Evolutionary conservation across 1,139 yeast species (phyloP).

Genomic region (Taiozyma sp.): DNA sequence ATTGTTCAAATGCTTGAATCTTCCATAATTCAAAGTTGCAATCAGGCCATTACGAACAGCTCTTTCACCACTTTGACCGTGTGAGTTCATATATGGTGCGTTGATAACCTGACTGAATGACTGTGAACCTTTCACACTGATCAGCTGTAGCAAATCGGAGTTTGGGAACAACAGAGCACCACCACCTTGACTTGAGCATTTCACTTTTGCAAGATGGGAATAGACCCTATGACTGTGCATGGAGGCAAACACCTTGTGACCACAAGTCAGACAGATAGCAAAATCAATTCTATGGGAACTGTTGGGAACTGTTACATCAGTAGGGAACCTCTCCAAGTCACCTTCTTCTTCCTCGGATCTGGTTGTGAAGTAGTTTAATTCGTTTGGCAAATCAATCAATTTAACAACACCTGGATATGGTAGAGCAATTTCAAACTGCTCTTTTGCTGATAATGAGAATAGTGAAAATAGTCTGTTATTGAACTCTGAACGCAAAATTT

Average conservation of each 20-base stretch:
- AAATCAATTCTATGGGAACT: slow-evolving; percentile 32
- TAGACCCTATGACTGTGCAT: slow-evolving; percentile 31
- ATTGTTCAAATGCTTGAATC: slow-evolving; percentile 53
- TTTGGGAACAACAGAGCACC: slow-evolving; percentile 45
- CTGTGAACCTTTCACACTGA: slow-evolving; percentile 7
- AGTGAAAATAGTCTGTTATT: slow-evolving; percentile 1
- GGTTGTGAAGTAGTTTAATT: slow-evolving; percentile 69
- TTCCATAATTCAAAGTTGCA: slow-evolving; percentile 45
- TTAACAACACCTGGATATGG: slow-evolving; percentile 67
- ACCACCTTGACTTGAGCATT: slow-evolving; percentile 25
- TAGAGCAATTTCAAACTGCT: slow-evolving; percentile 26
- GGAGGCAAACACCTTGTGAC: slow-evolving; percentile 32
- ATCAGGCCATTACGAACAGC: slow-evolving; percentile 47
- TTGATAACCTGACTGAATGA: slow-evolving; percentile 31
- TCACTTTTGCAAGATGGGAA: slow-evolving; percentile 31
- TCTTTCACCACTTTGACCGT: slow-evolving; percentile 65
- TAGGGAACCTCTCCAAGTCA: slow-evolving; percentile 9
- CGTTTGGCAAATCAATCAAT: slow-evolving; percentile 57
- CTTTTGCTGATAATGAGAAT: not conserved
- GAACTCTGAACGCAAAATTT: slow-evolving; percentile 1
- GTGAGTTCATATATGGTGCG: slow-evolving; percentile 68
- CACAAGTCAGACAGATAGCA: slow-evolving; percentile 37
- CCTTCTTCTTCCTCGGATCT: slow-evolving; percentile 3
- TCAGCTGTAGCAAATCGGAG: slow-evolving; percentile 34
- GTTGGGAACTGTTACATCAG: slow-evolving; percentile 14